Base-by-base conservation (phyloP, 139 green algal genomes). In the Parachlorella kessleri region DNA sequence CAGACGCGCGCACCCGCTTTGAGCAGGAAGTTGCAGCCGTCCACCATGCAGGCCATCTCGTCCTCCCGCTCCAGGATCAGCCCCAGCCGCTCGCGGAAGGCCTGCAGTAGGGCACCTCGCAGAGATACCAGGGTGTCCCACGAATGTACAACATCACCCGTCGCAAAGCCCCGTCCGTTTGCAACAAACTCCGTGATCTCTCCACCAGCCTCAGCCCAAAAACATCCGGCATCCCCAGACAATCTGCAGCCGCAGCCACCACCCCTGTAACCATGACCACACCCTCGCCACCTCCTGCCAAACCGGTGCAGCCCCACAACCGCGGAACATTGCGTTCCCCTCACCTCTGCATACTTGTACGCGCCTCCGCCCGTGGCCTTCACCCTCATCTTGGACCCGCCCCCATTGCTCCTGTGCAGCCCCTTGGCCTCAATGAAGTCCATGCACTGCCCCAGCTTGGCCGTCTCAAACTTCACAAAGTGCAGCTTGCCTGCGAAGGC, bases 401-500 rank as follows among this genome's bases (percentile, higher is more conserved):
- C 74, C 53, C 78, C 76, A 33, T 81, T 86, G 48, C 67, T 67
- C 5, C 81, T 84, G 83, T 98, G 96, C 75, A 99, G 86, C 6
- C 91, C 48, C 81, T 98, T 99, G 32, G 91, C 90, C 76, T 97
- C 81, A 54, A 99, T 99, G 88, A 99, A 99, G 65, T 94, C 87
- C 0, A 99, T 84, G 76, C 83, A 92, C 55, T 98, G 90, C 6
- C 96, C 76, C 14, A 99, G 81, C 23, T 92, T 91, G 4, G 67
- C 82, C 0, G 92, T 98, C 86, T 99, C 95, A 91, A 99, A 99
- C 85, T 99, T 99, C 23, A 98, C 94, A 89, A 99, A 99, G 86
- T 99, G 97, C 70, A 99, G 89, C 67, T 92, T 91, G 21, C 93
- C 93, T 72, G 81, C 74, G 32, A 55, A n/a, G n/a, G n/a, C n/a